phyloP scores from a whole-genome alignment of 805 yeast species.

The Candida lessepsii region DNA sequence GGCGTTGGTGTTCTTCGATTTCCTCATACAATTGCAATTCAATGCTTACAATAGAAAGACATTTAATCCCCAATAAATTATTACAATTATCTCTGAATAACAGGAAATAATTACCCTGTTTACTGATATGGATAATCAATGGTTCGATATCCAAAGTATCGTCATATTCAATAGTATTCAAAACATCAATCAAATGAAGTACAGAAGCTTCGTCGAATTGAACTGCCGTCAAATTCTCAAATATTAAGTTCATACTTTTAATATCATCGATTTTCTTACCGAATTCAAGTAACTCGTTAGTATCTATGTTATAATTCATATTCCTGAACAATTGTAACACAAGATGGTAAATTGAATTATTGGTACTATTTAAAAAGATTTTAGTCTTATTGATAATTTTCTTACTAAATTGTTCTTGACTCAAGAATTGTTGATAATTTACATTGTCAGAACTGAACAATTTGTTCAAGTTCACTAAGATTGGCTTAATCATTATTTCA shows the following conservation, averaged over 20 bases:
- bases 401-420: conserved; percentile 6
- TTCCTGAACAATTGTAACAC: conserved; percentile 13
- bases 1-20: conserved; percentile 7
- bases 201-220: not conserved
- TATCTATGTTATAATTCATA: conserved; percentile 10
- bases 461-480: conserved; percentile 12
- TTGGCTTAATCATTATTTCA: conserved; percentile 13
- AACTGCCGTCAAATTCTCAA: conserved; percentile 8
- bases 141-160: conserved; percentile 1
- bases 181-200: conserved; percentile 6
- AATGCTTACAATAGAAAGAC: conserved; percentile 9
- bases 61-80: conserved; percentile 8
- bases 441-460: conserved; percentile 8
- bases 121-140: conserved; percentile 6
- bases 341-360: conserved; percentile 11
- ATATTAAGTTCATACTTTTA: conserved; percentile 11
- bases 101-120: conserved; percentile 11
- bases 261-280: conserved; percentile 11
- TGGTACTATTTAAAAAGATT: conserved; percentile 10
- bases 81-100: conserved; percentile 7
- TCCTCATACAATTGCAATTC: conserved; percentile 7
- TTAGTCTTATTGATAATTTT: conserved; percentile 9
- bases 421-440: conserved; percentile 9
- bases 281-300: conserved; percentile 10
- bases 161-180: conserved; percentile 6